phyloP scores from a whole-genome alignment of 768 basidiomycete species.

The Leccinum variicolor region DNA sequence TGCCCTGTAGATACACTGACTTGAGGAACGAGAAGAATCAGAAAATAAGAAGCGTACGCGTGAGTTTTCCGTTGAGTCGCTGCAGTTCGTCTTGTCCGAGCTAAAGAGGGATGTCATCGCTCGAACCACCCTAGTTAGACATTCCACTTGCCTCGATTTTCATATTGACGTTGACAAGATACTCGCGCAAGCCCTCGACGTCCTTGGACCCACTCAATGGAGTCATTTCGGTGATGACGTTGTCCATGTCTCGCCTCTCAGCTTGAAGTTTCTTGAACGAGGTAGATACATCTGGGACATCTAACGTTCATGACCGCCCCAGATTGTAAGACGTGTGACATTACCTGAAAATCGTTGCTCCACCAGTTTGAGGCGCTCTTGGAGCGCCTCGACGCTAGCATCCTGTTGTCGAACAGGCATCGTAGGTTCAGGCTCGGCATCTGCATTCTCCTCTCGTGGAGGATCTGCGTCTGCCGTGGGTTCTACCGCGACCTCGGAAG shows the following conservation, averaged over 20 bases:
- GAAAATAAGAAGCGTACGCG: constrained; percentile 46
- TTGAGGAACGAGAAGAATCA: background rate
- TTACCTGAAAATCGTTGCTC: constrained; percentile 78
- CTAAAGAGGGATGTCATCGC: constrained; percentile 32
- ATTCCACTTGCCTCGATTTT: constrained; percentile 64
- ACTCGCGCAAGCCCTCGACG: constrained; percentile 64
- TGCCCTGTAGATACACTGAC: constrained; percentile 52
- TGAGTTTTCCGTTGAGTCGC: constrained; percentile 67
- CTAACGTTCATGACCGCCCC: background rate
- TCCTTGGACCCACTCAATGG: constrained; percentile 68
- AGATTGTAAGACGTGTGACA: constrained; percentile 3
- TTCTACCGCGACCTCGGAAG: background rate
- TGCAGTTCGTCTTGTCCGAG: constrained; percentile 76
- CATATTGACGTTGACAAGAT: constrained; percentile 59
- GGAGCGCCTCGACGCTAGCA: constrained; percentile 53
- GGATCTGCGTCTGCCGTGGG: background rate
- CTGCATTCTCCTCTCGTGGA: background rate
- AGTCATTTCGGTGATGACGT: constrained; percentile 65
- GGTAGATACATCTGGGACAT: constrained; percentile 63
- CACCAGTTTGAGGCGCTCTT: constrained; percentile 62
- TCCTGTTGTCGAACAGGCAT: constrained; percentile 3
- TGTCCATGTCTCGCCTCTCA: constrained; percentile 67
- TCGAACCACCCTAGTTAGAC: background rate
- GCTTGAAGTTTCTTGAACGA: constrained; percentile 76
- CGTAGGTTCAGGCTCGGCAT: background rate